phyloP scores from a whole-genome alignment of 192 early-diverging fungal species.

The Diversispora epigaea region DNA sequence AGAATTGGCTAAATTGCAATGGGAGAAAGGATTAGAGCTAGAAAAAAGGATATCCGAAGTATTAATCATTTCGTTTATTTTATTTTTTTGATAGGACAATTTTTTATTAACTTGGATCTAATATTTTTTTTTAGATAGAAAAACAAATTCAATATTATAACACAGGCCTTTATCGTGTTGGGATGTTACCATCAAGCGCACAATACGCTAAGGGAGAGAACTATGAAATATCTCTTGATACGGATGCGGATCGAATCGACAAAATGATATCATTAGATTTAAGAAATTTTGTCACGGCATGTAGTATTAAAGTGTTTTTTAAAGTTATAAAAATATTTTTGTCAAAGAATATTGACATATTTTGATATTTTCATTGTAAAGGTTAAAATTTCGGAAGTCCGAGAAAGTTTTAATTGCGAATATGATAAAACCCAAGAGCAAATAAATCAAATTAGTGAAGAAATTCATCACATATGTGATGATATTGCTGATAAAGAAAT shows the following conservation, averaged over 20 bases:
- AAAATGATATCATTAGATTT: constrained; percentile 20
- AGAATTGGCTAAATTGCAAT: constrained; percentile 56
- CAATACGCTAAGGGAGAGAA: constrained; percentile 5
- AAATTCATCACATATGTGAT: constrained; percentile 1
- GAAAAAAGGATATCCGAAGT: constrained; percentile 70
- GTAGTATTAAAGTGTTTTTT: background rate
- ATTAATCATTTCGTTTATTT: constrained; percentile 1
- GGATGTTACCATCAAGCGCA: constrained; percentile 2
- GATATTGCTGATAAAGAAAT: constrained; percentile 8
- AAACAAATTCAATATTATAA: constrained; percentile 56
- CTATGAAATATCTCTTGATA: constrained; percentile 11
- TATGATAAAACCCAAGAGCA: constrained; percentile 16
- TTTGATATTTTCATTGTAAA: background rate
- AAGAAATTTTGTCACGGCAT: background rate
- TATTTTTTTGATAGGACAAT: background rate
- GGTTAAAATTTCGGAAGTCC: background rate
- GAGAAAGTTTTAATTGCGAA: constrained; percentile 15
- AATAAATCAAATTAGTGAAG: background rate
- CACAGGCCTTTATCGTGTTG: constrained; percentile 20
- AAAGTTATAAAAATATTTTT: too few relatives aligned
- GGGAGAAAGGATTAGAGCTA: constrained; percentile 67
- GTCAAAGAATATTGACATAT: background rate
- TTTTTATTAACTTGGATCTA: background rate
- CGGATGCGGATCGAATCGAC: background rate
- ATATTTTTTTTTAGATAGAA: constrained; percentile 39